Percentiles rank a stretch among this genome's conserved stretches.
phyloP scores from a whole-genome alignment of 805 yeast species.

The Metschnikowia arizonensis region DNA sequence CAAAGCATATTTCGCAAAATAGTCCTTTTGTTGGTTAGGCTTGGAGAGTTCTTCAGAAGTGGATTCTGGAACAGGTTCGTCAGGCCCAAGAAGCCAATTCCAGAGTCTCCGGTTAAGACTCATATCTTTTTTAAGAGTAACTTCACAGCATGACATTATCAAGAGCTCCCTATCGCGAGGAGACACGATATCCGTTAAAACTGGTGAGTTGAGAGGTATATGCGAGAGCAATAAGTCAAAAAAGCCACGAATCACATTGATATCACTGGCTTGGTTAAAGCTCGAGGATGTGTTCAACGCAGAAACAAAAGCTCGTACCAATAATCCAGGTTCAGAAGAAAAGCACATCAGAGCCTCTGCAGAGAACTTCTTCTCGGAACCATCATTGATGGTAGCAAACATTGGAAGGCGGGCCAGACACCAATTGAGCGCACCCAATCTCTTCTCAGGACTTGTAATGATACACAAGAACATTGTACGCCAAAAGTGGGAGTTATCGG shows the following conservation, averaged over 20 bases:
- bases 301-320: conserved; percentile 67
- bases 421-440: conserved; percentile 84
- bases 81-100: conserved; percentile 91
- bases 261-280: conserved; percentile 45
- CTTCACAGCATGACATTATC: conserved; percentile 58
- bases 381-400: conserved; percentile 38
- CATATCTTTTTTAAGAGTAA: conserved; percentile 84
- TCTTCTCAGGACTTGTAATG: conserved; percentile 72
- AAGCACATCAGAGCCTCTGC: conserved; percentile 49
- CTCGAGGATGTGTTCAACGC: conserved; percentile 48
- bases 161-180: conserved; percentile 54
- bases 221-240: conserved; percentile 72
- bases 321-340: conserved; percentile 72
- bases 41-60: conserved; percentile 27
- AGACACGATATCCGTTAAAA: conserved; percentile 46
- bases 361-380: conserved; percentile 15
- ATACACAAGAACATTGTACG: conserved; percentile 69
- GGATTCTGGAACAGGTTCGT: conserved; percentile 18
- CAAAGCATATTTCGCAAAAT: conserved; percentile 58
- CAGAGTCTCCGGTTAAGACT: conserved; percentile 89
- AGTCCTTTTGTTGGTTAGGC: conserved; percentile 29
- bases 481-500: conserved; percentile 81
- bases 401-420: conserved; percentile 62
- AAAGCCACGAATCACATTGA: conserved; percentile 78
- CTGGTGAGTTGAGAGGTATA: conserved; percentile 59